Percentiles rank a stretch among this genome's conserved stretches.
phyloP scores from a whole-genome alignment of 768 basidiomycete genomes.

The Leccinum boreale region DNA sequence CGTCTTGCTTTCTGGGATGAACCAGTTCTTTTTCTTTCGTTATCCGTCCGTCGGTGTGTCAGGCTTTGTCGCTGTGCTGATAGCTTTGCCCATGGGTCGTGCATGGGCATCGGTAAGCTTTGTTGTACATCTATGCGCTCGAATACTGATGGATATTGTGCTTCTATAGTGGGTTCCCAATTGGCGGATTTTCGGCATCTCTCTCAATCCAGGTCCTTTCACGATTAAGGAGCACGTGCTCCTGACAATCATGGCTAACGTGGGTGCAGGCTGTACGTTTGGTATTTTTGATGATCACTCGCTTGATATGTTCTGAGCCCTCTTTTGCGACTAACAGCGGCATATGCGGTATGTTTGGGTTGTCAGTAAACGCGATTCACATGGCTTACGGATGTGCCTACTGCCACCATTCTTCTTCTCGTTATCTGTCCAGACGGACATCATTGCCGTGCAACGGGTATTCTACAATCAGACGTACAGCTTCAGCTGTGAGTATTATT shows the following conservation, averaged over 20 bases:
- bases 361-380: not conserved
- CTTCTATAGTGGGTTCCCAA: constrained; percentile 43
- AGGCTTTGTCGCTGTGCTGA: constrained; percentile 63
- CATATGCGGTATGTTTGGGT: constrained; percentile 40
- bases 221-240: constrained; percentile 72
- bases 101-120: constrained; percentile 48
- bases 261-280: constrained; percentile 32
- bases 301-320: not conserved
- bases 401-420: not conserved
- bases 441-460: constrained; percentile 69
- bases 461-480: constrained; percentile 59
- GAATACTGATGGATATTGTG: not conserved
- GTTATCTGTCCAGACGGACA: constrained; percentile 46
- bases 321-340: constrained; percentile 25
- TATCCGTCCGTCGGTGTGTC: constrained; percentile 47
- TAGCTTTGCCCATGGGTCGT: constrained; percentile 68
- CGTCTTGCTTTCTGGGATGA: constrained; percentile 65
- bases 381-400: not conserved
- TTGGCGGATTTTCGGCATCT: constrained; percentile 52
- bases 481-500: constrained; percentile 41
- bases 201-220: constrained; percentile 72
- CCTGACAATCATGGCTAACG: constrained; percentile 64
- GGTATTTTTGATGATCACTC: not conserved
- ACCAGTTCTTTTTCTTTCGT: constrained; percentile 76
- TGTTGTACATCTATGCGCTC: not conserved